Base-by-base conservation (phyloP, 179 eudicot genomes). In the Spergularia azorica region DNA sequence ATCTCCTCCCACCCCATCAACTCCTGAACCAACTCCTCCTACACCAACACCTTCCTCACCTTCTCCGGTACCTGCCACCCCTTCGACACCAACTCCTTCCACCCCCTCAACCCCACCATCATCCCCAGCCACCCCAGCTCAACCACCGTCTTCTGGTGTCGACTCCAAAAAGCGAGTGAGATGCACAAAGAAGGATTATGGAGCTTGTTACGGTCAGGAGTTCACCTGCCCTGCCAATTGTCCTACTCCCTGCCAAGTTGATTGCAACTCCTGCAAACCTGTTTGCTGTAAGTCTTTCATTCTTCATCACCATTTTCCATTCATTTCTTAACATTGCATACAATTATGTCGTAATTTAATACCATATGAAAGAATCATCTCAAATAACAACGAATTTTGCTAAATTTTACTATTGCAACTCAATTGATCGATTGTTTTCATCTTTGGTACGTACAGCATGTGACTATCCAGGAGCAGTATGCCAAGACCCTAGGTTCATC, bases 401-500 rank as follows among this genome's bases (percentile, higher is more conserved):
- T 26, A 26, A 26, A 26, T 26, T 26, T 26, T 26, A 26, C 32
- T 26, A 26, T 26, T 26, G 32, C 32, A 26, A 26, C 32, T 26
- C 32, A 26, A 26, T 26, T 26, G 32, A 26, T 26, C 32, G 32
- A 26, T 26, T 26, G 32, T 26, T 14, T 2, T 55, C 15, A 16
- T 38, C n/a, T 50, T 55, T 17, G 46, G 58, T n/a, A 32, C 38
- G 46, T 77, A 55, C 77, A 92, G 94, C 77, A 71, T 90, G 92
- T 82, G 86, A 90, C 70, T 81, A 79, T 69, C 92, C 92, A 2
- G 94, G 97, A 50, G 94, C 94, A 68, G 88, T 92, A 15, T 91
- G 97, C 73, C 89, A 90, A 77, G 97, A 91, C 66, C 97, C 92
- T 21, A 77, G 88, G 36, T 92, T 92, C 85, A 68, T 92, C 2